A percentile compares a stretch with the other conserved stretches of the same genome.
These are phyloP conservation scores for Gloeopeniophorella convolvens DNA, from an alignment of 768 basidiomycete species.

Conservation along the genomic window DNA sequence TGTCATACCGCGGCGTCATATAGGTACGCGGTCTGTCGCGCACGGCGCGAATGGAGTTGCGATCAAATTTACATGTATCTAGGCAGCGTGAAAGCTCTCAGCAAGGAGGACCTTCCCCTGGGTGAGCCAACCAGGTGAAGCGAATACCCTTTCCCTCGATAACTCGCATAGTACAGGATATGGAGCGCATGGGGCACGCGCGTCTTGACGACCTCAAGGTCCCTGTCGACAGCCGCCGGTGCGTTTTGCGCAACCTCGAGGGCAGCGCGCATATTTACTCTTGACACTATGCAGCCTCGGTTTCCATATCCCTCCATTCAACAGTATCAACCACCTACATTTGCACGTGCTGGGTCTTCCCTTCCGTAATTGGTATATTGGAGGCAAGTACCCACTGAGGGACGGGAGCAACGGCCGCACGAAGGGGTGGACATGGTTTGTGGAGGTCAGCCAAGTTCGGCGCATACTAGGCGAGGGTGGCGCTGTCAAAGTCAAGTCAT, in stretches of 20 bases:
- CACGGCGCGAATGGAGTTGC: slow-evolving; percentile 3
- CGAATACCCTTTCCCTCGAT: slow-evolving; percentile 15
- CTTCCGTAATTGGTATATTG: slow-evolving; percentile 37
- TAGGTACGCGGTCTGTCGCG: slow-evolving; percentile 25
- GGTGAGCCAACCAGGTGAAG: too few relatives aligned
- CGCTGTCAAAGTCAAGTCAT: slow-evolving; percentile 28
- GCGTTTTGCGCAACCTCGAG: too few relatives aligned
- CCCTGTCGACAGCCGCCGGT: slow-evolving; percentile 42
- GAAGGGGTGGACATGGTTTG: slow-evolving; percentile 75
- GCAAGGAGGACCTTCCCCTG: slow-evolving; percentile 38
- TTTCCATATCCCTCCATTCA: slow-evolving; percentile 79
- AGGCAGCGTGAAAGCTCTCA: slow-evolving; percentile 53
- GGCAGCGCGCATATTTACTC: neutral
- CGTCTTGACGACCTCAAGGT: slow-evolving; percentile 45
- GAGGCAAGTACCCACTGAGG: slow-evolving; percentile 44
- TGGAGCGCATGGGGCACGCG: slow-evolving; percentile 45
- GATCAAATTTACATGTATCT: neutral
- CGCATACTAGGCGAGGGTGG: slow-evolving; percentile 51
- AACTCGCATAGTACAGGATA: slow-evolving; percentile 38
- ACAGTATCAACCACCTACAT: slow-evolving; percentile 66
- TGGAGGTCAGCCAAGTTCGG: slow-evolving; percentile 52
- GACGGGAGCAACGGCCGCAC: slow-evolving; percentile 33
- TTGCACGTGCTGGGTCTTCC: slow-evolving; percentile 68
- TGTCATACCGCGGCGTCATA: slow-evolving; percentile 32
- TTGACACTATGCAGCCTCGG: slow-evolving; percentile 46